phyloP scores from a whole-genome alignment of 768 basidiomycete genomes.

The Trametes punicea region DNA sequence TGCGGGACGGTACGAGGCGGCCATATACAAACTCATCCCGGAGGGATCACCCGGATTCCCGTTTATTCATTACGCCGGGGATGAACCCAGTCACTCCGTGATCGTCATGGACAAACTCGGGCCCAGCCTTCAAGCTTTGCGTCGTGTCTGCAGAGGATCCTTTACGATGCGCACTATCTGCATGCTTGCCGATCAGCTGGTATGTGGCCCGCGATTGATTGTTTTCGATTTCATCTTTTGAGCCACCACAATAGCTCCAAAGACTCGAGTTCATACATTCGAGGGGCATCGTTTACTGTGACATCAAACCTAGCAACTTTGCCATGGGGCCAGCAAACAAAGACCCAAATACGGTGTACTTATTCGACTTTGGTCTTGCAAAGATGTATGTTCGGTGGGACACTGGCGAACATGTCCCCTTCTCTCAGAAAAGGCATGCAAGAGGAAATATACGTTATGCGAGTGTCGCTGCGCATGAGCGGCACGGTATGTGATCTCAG shows the following conservation, averaged over 20 bases:
- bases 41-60: conserved; percentile 16
- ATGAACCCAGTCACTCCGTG: conserved; percentile 10
- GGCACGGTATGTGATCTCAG: conserved; percentile 14
- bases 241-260: conserved; percentile 13
- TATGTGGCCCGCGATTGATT: not conserved
- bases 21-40: conserved; percentile 20
- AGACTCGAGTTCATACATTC: conserved; percentile 21
- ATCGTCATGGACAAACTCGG: conserved; percentile 27
- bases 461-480: conserved; percentile 11
- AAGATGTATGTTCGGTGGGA: conserved; percentile 12
- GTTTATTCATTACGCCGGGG: conserved; percentile 15
- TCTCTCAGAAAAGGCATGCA: not conserved
- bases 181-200: conserved; percentile 28
- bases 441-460: conserved; percentile 21
- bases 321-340: conserved; percentile 13
- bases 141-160: conserved; percentile 17
- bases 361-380: conserved; percentile 24
- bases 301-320: conserved; percentile 27
- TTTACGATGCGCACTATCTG: conserved; percentile 24
- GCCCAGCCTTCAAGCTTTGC: conserved; percentile 18
- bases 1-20: conserved; percentile 15
- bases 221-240: not conserved
- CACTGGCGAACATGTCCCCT: conserved; percentile 22
- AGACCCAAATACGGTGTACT: conserved; percentile 7
- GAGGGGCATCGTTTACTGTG: conserved; percentile 20